A percentile compares a stretch with the other conserved stretches of the same genome.
Conservation (phyloP, 2,329 filamentous ascomycete species). For the Paraphaeosphaeria minitans region DNA sequence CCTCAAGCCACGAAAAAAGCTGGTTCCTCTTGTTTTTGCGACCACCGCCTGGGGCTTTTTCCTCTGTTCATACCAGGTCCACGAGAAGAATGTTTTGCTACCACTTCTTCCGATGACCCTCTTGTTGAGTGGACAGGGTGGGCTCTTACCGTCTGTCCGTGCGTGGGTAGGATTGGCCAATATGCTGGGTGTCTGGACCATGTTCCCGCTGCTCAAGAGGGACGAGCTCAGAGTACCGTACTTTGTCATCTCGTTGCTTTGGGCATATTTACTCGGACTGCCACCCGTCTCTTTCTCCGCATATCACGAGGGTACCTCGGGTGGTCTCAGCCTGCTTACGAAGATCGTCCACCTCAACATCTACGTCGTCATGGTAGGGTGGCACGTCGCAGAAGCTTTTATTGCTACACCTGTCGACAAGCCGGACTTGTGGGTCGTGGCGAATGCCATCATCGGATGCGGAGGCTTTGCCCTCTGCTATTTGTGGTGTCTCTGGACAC, state of each 20-base stretch:
- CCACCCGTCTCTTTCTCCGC: slow-evolving; percentile 75
- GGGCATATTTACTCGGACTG: slow-evolving; percentile 88
- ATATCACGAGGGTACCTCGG: slow-evolving; percentile 59
- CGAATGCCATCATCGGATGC: slow-evolving; percentile 85
- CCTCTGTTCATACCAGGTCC: slow-evolving; percentile 95
- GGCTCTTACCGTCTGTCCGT: slow-evolving; percentile 74
- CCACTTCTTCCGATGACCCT: slow-evolving; percentile 93
- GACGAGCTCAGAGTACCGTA: slow-evolving; percentile 88
- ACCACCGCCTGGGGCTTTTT: slow-evolving; percentile 96
- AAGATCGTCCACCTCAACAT: slow-evolving; percentile 77
- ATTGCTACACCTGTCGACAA: slow-evolving; percentile 72
- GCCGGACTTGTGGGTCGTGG: slow-evolving; percentile 93
- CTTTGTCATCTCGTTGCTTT: slow-evolving; percentile 79
- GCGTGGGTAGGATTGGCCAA: slow-evolving; percentile 98
- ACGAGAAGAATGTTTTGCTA: slow-evolving; percentile 95
- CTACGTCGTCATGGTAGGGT: slow-evolving; percentile 76
- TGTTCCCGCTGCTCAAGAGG: slow-evolving; percentile 86
- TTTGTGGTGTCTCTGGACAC: slow-evolving; percentile 82
- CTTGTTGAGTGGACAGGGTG: slow-evolving; percentile 77
- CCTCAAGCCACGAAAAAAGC: slow-evolving; percentile 73
- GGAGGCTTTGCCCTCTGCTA: slow-evolving; percentile 87
- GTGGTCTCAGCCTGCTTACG: slow-evolving; percentile 59
- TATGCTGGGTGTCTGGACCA: slow-evolving; percentile 85
- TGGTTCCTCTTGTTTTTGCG: slow-evolving; percentile 80
- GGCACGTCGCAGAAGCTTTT: slow-evolving; percentile 78